Conservation (phyloP, 1,139 yeast genomes). For the Hemisphaericaspora xylofermentans region DNA sequence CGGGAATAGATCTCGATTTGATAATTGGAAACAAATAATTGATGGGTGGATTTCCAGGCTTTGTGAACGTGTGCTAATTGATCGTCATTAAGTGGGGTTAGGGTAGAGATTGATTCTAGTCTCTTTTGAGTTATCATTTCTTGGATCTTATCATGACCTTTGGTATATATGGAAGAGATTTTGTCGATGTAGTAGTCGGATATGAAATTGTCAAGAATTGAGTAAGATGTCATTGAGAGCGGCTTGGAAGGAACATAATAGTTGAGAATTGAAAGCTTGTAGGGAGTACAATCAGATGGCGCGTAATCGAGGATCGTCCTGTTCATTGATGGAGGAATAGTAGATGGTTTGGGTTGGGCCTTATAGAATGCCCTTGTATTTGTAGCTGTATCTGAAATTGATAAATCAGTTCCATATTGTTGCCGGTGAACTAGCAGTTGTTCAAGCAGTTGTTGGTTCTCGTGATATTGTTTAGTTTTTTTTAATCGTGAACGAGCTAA, state of each 20-base stretch:
- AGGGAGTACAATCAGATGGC: slow-evolving; percentile 7
- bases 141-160: slow-evolving; percentile 16
- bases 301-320: slow-evolving; percentile 1
- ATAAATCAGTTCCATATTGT: slow-evolving; percentile 16
- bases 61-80: slow-evolving; percentile 23
- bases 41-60: slow-evolving; percentile 24
- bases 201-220: slow-evolving; percentile 18
- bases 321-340: neutral
- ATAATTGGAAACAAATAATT: slow-evolving; percentile 27
- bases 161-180: slow-evolving; percentile 15
- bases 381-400: slow-evolving; percentile 10
- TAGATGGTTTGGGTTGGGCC: neutral
- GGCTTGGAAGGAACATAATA: slow-evolving; percentile 20
- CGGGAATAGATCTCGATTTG: slow-evolving; percentile 59
- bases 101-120: slow-evolving; percentile 11
- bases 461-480: neutral
- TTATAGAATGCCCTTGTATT: neutral
- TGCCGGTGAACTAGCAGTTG: neutral
- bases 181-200: slow-evolving; percentile 18
- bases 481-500: slow-evolving; percentile 5
- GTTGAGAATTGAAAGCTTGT: slow-evolving; percentile 19
- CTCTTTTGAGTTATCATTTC: slow-evolving; percentile 20
- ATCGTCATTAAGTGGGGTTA: slow-evolving; percentile 17
- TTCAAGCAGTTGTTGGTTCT: neutral
- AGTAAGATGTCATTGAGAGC: slow-evolving; percentile 16